Percentiles rank a stretch among this genome's conserved stretches.
These are phyloP conservation scores for Amaranthus cruentus DNA, from an alignment of 148 eudicot species.

Conservation along the genomic window DNA sequence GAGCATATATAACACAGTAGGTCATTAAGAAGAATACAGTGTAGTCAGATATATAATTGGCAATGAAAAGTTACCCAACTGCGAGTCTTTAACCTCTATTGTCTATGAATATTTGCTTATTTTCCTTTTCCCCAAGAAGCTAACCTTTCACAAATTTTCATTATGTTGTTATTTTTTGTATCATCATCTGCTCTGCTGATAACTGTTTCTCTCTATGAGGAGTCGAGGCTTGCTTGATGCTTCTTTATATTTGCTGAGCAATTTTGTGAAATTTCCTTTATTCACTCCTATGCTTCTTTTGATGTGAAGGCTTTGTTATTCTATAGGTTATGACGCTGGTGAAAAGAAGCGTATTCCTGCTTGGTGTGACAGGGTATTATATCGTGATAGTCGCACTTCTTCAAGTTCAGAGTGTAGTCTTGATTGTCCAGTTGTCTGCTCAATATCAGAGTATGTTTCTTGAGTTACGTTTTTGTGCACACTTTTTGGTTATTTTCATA, in stretches of 20 bases:
- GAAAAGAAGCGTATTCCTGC: conserved; percentile 98
- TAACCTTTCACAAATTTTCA: too few species aligned
- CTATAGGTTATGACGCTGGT: conserved; percentile 92
- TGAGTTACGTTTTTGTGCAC: background rate
- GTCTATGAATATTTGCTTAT: too few species aligned
- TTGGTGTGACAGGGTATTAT: conserved; percentile 95
- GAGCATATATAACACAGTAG: too few species aligned
- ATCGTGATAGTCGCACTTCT: conserved; percentile 81
- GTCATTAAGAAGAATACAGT: too few species aligned
- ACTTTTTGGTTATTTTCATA: background rate
- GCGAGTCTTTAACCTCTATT: too few species aligned
- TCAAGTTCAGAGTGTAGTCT: conserved; percentile 73
- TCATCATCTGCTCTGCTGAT: background rate
- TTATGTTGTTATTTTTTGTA: background rate
- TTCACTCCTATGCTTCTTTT: background rate
- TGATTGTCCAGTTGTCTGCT: conserved; percentile 88
- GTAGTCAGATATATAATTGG: too few species aligned
- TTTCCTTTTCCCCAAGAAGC: too few species aligned
- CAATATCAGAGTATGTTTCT: conserved; percentile 61
- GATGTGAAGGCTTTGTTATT: conserved; percentile 3
- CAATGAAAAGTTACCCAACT: too few species aligned
- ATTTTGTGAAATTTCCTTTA: background rate
- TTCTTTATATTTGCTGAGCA: background rate
- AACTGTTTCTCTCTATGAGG: background rate
- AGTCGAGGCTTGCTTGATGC: background rate